Base-by-base conservation (phyloP, 257 asterid genomes). In the Cinchona pubescens region DNA sequence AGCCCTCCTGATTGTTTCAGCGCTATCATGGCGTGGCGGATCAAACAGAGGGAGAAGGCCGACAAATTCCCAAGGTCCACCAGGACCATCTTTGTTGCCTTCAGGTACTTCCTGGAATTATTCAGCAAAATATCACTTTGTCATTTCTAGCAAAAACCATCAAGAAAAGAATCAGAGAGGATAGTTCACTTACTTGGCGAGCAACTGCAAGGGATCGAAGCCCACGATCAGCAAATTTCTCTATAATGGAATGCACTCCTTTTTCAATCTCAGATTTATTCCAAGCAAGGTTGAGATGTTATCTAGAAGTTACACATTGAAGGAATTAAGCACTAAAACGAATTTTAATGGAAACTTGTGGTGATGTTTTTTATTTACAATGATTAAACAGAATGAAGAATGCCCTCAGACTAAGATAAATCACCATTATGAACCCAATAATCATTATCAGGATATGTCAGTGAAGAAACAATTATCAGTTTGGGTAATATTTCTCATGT, bases 41-140 rank as follows among this genome's bases (percentile, higher is more conserved):
- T 89, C 95, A 58, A 88, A 89, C 32, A 89, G 90, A 12, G 92
- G 92, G 46, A 89, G 91, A 30, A 89, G 91, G n/a, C 91, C 95
- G 19, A 89, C 85, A 69, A 89, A 89, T 43, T 89, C 88, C 95
- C 92, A 89, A 25, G 85, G 92, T 29, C 87, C 87, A 30, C 95
- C 91, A 11, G 80, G 76, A 30, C 90, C 86, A 32, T 85, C 92
- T 79, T 88, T 89, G 30, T 82, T 82, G 46, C 83, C 81, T 74
- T 82, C 91, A 0, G 91, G 87, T 42, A 89, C 92, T 80, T 80
- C 87, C 88, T 89, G 75, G 64, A 69, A 32, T 69, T 58, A 68
- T 10, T 30, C 18, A 0, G 30, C 42, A 25, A 27, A 23, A 56
- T 42, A 59, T 27, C 62, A 68, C 76, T n/a, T 40, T 48, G 38